phyloP scores from a whole-genome alignment of 148 eudicot species.

The Persicaria tinctoria region DNA sequence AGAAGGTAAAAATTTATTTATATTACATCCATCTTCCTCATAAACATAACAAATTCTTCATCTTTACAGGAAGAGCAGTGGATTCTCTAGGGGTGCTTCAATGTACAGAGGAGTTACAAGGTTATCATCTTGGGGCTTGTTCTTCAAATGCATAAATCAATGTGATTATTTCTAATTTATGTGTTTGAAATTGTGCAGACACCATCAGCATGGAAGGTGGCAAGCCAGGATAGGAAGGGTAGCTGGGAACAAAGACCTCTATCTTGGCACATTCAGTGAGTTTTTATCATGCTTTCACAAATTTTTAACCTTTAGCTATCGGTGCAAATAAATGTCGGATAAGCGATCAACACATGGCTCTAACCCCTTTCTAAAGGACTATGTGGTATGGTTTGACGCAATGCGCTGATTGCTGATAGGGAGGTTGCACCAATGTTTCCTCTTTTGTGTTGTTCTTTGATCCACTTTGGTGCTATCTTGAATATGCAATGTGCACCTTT shows the following conservation, averaged over 20 bases:
- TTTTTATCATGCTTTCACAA: background rate
- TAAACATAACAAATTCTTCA: background rate
- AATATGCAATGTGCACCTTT: background rate
- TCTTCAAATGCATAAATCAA: slow-evolving; percentile 17
- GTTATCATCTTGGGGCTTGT: slow-evolving; percentile 17
- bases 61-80: slow-evolving; percentile 79
- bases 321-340: too few species aligned
- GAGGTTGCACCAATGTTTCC: too few species aligned
- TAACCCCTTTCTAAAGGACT: too few species aligned
- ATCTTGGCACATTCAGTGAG: slow-evolving; percentile 65
- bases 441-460: too few species aligned
- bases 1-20: slow-evolving; percentile 36
- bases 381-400: too few species aligned
- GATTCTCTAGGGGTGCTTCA: slow-evolving; percentile 93
- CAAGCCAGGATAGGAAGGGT: slow-evolving; percentile 67
- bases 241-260: slow-evolving; percentile 58
- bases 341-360: too few species aligned
- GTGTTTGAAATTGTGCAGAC: slow-evolving; percentile 21
- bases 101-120: slow-evolving; percentile 97
- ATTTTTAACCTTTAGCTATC: too few species aligned
- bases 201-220: slow-evolving; percentile 65
- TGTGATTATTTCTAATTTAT: slow-evolving; percentile 42
- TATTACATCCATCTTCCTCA: background rate
- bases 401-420: too few species aligned
- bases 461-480: background rate